A percentile compares a stretch with the other conserved stretches of the same genome.
These are phyloP conservation scores for Diaporthe velutina DNA, from an alignment of 2,329 filamentous ascomycete species.

Conservation along the genomic window DNA sequence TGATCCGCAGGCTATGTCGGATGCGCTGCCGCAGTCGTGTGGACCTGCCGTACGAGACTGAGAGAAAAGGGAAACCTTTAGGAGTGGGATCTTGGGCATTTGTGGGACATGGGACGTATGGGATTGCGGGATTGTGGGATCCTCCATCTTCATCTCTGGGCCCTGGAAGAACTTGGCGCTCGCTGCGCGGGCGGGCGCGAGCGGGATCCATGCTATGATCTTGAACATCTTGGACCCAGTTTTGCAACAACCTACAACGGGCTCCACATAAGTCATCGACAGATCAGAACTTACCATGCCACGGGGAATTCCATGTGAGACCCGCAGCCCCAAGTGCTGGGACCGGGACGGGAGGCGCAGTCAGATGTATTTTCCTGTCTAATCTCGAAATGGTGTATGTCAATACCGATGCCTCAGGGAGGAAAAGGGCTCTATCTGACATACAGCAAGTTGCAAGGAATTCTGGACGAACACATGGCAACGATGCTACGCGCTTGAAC, in stretches of 20 bases:
- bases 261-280: neutral
- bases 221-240: neutral
- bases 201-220: conserved; percentile 9
- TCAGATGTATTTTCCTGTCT: neutral
- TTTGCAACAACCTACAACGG: neutral
- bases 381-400: neutral
- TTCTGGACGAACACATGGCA: neutral
- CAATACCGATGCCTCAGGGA: neutral
- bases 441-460: neutral
- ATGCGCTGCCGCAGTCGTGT: neutral
- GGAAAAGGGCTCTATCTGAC: neutral
- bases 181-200: conserved; percentile 15
- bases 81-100: neutral
- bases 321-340: neutral
- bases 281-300: conserved; percentile 17
- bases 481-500: neutral
- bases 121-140: neutral
- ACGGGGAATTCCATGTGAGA: conserved; percentile 12
- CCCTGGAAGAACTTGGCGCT: neutral
- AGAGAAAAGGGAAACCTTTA: neutral
- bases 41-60: conserved; percentile 2
- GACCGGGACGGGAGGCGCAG: neutral
- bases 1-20: neutral
- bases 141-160: neutral
- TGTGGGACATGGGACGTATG: neutral